phyloP scores from a whole-genome alignment of 1,284 basidiomycete species.

The Moesziomyces globuligerus region DNA sequence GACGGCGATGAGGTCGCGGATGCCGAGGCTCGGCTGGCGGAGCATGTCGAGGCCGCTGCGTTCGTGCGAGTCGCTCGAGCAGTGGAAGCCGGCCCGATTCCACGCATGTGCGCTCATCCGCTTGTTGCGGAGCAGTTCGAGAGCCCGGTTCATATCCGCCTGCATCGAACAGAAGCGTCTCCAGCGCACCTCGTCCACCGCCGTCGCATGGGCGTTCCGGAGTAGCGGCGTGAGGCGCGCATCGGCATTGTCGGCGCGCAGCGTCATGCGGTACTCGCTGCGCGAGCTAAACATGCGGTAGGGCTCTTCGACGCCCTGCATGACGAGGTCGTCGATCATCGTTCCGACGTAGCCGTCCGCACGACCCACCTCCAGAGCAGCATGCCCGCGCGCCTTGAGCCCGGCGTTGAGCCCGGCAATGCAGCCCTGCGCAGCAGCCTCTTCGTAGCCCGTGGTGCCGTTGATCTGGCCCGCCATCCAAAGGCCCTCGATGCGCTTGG shows the following conservation, averaged over 20 bases:
- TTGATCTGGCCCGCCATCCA: constrained; percentile 60
- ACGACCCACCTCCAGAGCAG: constrained; percentile 77
- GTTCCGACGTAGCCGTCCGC: constrained; percentile 87
- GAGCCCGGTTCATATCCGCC: constrained; percentile 72
- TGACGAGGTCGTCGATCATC: constrained; percentile 87
- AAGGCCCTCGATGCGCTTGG: constrained; percentile 76
- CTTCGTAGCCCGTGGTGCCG: constrained; percentile 88
- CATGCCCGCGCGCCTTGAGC: constrained; percentile 73
- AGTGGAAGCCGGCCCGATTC: constrained; percentile 62
- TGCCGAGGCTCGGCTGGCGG: constrained; percentile 74
- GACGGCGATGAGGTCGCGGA: constrained; percentile 70
- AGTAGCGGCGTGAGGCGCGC: constrained; percentile 74
- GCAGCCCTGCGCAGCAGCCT: constrained; percentile 86
- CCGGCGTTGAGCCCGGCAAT: constrained; percentile 88
- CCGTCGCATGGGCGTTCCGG: constrained; percentile 72
- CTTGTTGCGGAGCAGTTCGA: constrained; percentile 70
- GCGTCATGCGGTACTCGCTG: constrained; percentile 86
- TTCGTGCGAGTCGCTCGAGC: constrained; percentile 61
- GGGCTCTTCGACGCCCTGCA: constrained; percentile 87
- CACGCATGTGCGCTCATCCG: constrained; percentile 65
- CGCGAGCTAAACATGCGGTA: constrained; percentile 93
- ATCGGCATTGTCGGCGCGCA: constrained; percentile 89
- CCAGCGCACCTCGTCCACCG: constrained; percentile 77
- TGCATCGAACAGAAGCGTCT: constrained; percentile 71
- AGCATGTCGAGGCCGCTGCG: constrained; percentile 78